Evolutionary conservation across 2,329 filamentous ascomycete genomes (phyloP).

Genomic region (Apiospora arundinis): DNA sequence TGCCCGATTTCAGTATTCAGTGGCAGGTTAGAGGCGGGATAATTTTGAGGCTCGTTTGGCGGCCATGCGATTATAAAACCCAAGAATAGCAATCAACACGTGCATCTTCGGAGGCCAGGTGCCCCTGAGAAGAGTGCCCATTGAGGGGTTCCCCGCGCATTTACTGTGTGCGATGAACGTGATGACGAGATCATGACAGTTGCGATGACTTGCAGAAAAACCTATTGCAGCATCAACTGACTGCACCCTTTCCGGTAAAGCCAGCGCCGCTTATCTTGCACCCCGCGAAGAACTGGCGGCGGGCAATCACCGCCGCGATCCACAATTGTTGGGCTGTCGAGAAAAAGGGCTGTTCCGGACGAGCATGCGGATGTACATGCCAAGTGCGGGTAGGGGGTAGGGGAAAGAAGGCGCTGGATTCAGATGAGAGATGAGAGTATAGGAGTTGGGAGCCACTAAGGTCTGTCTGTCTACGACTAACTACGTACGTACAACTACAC

Average conservation of each 20-base stretch:
- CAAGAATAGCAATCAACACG: background rate
- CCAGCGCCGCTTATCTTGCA: background rate
- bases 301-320: conserved; percentile 4
- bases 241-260: background rate
- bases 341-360: background rate
- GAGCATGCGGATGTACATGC: background rate
- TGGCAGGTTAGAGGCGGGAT: too few relatives aligned
- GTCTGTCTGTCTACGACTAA: background rate
- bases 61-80: background rate
- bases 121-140: background rate
- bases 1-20: too few relatives aligned
- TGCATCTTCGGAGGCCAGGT: background rate
- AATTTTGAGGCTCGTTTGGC: background rate
- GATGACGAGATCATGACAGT: conserved; percentile 4
- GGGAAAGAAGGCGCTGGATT: background rate
- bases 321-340: background rate
- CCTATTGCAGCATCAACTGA: background rate
- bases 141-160: background rate
- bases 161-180: background rate
- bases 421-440: background rate
- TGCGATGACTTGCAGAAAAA: conserved; percentile 8
- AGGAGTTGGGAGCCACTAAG: background rate
- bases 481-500: too few relatives aligned
- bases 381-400: background rate
- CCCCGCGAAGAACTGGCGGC: background rate